Conservation (phyloP, 2,329 filamentous ascomycete species). For the Talaromyces sp. region DNA sequence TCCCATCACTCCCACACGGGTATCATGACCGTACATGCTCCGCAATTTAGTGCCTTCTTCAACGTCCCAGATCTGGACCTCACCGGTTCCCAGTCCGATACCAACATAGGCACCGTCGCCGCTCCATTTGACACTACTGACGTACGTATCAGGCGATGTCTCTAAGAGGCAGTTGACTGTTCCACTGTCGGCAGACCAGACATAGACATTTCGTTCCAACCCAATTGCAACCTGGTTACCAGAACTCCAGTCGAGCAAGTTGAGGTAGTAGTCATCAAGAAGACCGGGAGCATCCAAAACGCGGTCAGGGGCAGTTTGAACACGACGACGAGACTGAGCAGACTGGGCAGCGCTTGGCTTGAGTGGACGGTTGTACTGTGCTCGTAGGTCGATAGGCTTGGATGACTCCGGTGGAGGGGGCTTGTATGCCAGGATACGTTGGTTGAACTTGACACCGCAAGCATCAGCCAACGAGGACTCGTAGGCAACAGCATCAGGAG, state of each 20-base stretch:
- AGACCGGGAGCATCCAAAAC: slow-evolving; percentile 94
- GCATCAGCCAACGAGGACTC: slow-evolving; percentile 85
- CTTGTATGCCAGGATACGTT: slow-evolving; percentile 96
- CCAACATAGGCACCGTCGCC: slow-evolving; percentile 94
- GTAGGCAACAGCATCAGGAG: slow-evolving; percentile 84
- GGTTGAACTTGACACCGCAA: slow-evolving; percentile 88
- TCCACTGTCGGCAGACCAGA: slow-evolving; percentile 95
- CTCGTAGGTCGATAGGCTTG: slow-evolving; percentile 93
- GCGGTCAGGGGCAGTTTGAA: slow-evolving; percentile 90
- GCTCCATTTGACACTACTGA: slow-evolving; percentile 98
- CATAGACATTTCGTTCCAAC: slow-evolving; percentile 92
- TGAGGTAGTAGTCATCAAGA: slow-evolving; percentile 98
- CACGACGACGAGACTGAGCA: slow-evolving; percentile 83
- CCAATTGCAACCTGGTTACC: slow-evolving; percentile 97
- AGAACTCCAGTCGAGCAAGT: slow-evolving; percentile 96
- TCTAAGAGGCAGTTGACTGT: slow-evolving; percentile 85
- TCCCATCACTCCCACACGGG: slow-evolving; percentile 94
- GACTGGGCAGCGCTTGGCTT: slow-evolving; percentile 69
- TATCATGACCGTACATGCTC: slow-evolving; percentile 97
- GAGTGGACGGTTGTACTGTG: slow-evolving; percentile 95
- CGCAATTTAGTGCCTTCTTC: slow-evolving; percentile 91
- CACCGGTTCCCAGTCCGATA: slow-evolving; percentile 88
- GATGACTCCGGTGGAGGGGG: slow-evolving; percentile 96
- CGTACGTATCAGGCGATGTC: slow-evolving; percentile 83
- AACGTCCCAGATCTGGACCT: slow-evolving; percentile 99